Conservation (phyloP, 192 early-diverging fungal genomes). For the Dispira parvispora region DNA sequence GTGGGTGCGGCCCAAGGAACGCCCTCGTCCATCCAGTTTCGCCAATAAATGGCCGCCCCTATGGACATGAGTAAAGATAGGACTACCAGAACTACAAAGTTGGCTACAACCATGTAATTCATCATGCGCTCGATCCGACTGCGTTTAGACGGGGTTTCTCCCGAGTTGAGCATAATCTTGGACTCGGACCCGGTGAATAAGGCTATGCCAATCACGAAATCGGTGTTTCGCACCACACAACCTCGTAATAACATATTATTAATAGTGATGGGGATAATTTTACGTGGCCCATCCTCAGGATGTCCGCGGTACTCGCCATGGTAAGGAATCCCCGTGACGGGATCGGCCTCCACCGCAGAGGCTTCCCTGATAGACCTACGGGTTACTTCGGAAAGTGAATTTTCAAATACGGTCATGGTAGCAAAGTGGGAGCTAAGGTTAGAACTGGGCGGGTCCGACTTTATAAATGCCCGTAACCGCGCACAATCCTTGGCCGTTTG, state of each 20-base stretch:
- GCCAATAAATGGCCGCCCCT: constrained; percentile 26
- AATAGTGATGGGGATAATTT: constrained; percentile 50
- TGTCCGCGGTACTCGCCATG: constrained; percentile 14
- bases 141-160: constrained; percentile 77
- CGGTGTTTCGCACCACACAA: constrained; percentile 76
- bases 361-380: no score
- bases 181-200: constrained; percentile 77
- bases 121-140: constrained; percentile 71
- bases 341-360: neutral
- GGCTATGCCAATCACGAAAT: constrained; percentile 72
- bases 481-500: constrained; percentile 58
- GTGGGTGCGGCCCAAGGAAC: constrained; percentile 13
- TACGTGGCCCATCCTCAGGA: constrained; percentile 11
- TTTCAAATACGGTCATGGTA: constrained; percentile 27
- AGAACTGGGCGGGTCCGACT: constrained; percentile 58
- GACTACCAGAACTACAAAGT: constrained; percentile 33
- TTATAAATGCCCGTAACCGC: constrained; percentile 41
- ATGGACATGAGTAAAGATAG: constrained; percentile 34
- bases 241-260: constrained; percentile 76
- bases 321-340: constrained; percentile 12
- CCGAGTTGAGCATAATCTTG: constrained; percentile 85
- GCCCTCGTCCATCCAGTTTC: neutral
- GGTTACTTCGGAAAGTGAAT: constrained; percentile 10
- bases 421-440: constrained; percentile 67
- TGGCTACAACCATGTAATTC: constrained; percentile 50